A percentile compares a stretch with the other conserved stretches of the same genome.
Conservation (phyloP, 108 stramenopile genomes). For the Cylindrotheca fusiformis region DNA sequence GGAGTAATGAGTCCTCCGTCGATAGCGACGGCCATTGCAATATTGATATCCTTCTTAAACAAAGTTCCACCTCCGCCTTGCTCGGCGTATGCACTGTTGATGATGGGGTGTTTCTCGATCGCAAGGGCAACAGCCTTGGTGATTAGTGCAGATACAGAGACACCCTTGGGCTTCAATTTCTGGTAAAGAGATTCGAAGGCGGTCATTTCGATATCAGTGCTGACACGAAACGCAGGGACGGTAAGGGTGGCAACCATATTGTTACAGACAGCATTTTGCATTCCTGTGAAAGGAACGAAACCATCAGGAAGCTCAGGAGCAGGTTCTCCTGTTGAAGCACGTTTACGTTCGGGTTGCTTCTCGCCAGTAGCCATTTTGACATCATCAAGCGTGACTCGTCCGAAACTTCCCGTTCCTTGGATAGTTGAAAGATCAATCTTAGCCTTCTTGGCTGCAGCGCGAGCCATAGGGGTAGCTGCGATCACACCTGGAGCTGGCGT, state of each 20-base stretch:
- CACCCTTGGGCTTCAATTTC: conserved; percentile 89
- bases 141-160: conserved; percentile 91
- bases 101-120: conserved; percentile 92
- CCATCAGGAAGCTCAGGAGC: conserved; percentile 82
- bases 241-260: conserved; percentile 95
- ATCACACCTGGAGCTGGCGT: conserved; percentile 84
- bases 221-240: conserved; percentile 93
- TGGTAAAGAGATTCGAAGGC: conserved; percentile 91
- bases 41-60: conserved; percentile 96
- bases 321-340: conserved; percentile 43
- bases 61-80: conserved; percentile 63
- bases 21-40: conserved; percentile 98
- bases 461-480: conserved; percentile 77
- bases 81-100: conserved; percentile 89
- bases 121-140: conserved; percentile 95
- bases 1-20: conserved; percentile 99
- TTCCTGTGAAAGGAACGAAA: conserved; percentile 91
- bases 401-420: conserved; percentile 91
- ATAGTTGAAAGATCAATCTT: conserved; percentile 82
- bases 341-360: conserved; percentile 75
- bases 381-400: conserved; percentile 91
- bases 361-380: conserved; percentile 90
- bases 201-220: conserved; percentile 90
- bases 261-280: conserved; percentile 96
- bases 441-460: conserved; percentile 79